phyloP scores from a whole-genome alignment of 2,329 filamentous ascomycete species.

The Apiospora marii region DNA sequence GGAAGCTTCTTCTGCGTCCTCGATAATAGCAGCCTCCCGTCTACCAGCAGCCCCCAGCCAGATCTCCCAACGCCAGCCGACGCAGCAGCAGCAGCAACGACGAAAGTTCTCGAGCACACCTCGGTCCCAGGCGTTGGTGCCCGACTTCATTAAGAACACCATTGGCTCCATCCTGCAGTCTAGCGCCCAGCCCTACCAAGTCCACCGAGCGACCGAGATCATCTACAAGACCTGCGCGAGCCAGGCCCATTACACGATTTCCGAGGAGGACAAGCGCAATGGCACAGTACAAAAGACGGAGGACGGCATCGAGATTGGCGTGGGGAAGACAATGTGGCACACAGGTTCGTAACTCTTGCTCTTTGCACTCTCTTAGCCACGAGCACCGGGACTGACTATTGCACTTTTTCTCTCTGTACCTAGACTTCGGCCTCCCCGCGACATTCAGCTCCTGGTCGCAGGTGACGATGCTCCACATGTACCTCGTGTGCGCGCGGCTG shows the following conservation, averaged over 20 bases:
- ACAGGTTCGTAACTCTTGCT: conserved; percentile 58
- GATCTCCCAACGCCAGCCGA: not conserved
- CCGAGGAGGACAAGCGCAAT: conserved; percentile 70
- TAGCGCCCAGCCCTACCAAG: conserved; percentile 66
- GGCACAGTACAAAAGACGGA: conserved; percentile 74
- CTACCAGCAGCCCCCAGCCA: not conserved
- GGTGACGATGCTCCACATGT: conserved; percentile 96
- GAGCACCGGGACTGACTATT: not conserved
- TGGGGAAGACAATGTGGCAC: conserved; percentile 82
- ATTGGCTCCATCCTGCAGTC: conserved; percentile 36
- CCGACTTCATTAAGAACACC: conserved; percentile 39
- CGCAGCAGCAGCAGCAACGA: conserved; percentile 31
- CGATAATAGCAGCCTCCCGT: conserved; percentile 20
- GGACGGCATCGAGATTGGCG: conserved; percentile 83
- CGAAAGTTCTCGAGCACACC: conserved; percentile 49
- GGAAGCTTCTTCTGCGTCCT: conserved; percentile 30
- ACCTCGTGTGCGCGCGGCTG: conserved; percentile 84
- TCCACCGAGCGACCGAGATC: conserved; percentile 79
- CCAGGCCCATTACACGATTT: conserved; percentile 80
- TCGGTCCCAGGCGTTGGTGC: conserved; percentile 38
- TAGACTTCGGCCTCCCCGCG: conserved; percentile 79
- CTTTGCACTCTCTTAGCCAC: not conserved
- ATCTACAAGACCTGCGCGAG: conserved; percentile 78
- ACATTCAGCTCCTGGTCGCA: conserved; percentile 98
- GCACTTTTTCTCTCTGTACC: not conserved